These are phyloP conservation scores for Bipolaris cookei DNA, from an alignment of 2,329 filamentous ascomycete species.

Conservation along the genomic window DNA sequence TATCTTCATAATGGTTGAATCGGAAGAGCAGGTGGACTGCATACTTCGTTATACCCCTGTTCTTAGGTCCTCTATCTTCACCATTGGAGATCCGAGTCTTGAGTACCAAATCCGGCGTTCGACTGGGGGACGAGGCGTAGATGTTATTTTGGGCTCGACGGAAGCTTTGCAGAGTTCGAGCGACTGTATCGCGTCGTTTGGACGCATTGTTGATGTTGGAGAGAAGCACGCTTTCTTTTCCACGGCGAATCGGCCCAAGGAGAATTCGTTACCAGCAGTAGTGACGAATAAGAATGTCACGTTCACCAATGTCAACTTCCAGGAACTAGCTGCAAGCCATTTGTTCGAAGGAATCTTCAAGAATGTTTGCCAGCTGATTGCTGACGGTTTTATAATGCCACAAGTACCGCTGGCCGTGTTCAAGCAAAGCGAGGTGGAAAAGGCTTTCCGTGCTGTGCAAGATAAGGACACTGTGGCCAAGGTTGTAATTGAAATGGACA, in stretches of 20 bases:
- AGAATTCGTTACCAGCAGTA: neutral
- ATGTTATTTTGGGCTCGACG: slow-evolving; percentile 45
- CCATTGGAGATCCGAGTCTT: neutral
- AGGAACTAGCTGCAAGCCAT: slow-evolving; percentile 5
- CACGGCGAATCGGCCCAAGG: slow-evolving; percentile 7
- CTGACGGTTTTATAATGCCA: neutral
- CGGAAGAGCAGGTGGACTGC: slow-evolving; percentile 11
- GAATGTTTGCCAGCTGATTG: slow-evolving; percentile 3
- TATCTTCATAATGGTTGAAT: slow-evolving; percentile 21
- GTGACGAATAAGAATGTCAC: slow-evolving; percentile 9
- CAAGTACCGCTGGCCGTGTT: slow-evolving; percentile 5
- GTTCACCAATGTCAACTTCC: slow-evolving; percentile 9
- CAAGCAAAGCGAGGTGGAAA: slow-evolving; percentile 18
- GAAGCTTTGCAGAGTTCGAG: slow-evolving; percentile 26
- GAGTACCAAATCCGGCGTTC: slow-evolving; percentile 11
- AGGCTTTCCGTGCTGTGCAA: slow-evolving; percentile 26
- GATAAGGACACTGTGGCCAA: slow-evolving; percentile 10
- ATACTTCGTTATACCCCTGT: slow-evolving; percentile 19
- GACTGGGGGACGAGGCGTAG: slow-evolving; percentile 38
- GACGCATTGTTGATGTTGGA: slow-evolving; percentile 37
- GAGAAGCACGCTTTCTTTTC: slow-evolving; percentile 11
- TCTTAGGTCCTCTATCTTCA: slow-evolving; percentile 34
- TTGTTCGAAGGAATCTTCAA: slow-evolving; percentile 4
- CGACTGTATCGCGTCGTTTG: slow-evolving; percentile 39
- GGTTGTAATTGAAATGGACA: slow-evolving; percentile 16